Conservation (phyloP, 2,329 filamentous ascomycete species). For the Epichloe hybrida region DNA sequence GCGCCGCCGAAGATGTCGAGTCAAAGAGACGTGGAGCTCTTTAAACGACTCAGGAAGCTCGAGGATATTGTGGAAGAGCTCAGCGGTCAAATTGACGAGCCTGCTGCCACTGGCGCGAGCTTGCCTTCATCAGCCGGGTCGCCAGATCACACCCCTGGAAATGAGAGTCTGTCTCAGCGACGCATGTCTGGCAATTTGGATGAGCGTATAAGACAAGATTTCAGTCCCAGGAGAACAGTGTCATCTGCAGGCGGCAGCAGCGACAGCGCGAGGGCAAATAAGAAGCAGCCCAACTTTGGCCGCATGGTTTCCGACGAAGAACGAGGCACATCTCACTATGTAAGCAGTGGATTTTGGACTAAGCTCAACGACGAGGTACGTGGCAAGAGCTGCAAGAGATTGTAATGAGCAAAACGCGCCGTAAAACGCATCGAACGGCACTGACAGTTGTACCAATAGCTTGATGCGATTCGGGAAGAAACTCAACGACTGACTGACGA, state of each 20-base stretch:
- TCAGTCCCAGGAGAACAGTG: slow-evolving; percentile 14
- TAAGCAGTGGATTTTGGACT: slow-evolving; percentile 66
- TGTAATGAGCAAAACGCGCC: background rate
- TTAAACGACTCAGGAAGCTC: slow-evolving; percentile 58
- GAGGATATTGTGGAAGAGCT: slow-evolving; percentile 64
- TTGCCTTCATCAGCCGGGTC: slow-evolving; percentile 18
- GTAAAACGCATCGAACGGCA: background rate
- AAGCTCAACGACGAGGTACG: slow-evolving; percentile 59
- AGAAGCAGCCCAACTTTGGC: slow-evolving; percentile 40
- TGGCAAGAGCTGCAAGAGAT: background rate
- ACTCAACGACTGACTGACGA: slow-evolving; percentile 32
- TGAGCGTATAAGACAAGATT: slow-evolving; percentile 2
- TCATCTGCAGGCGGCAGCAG: slow-evolving; percentile 20
- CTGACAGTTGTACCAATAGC: slow-evolving; percentile 10
- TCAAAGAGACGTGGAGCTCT: slow-evolving; percentile 52
- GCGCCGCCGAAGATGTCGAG: slow-evolving; percentile 44
- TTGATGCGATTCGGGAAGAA: slow-evolving; percentile 32
- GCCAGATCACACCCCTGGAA: slow-evolving; percentile 11
- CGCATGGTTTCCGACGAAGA: slow-evolving; percentile 56
- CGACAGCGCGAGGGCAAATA: slow-evolving; percentile 15
- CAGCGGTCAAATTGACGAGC: slow-evolving; percentile 49
- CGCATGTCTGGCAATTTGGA: slow-evolving; percentile 6
- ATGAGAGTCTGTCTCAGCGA: slow-evolving; percentile 5
- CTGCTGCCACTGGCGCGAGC: slow-evolving; percentile 17
- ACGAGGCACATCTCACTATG: slow-evolving; percentile 55